These are phyloP conservation scores for Tuber indicum DNA, from an alignment of 495 filamentous ascomycete genomes.

Conservation along the genomic window DNA sequence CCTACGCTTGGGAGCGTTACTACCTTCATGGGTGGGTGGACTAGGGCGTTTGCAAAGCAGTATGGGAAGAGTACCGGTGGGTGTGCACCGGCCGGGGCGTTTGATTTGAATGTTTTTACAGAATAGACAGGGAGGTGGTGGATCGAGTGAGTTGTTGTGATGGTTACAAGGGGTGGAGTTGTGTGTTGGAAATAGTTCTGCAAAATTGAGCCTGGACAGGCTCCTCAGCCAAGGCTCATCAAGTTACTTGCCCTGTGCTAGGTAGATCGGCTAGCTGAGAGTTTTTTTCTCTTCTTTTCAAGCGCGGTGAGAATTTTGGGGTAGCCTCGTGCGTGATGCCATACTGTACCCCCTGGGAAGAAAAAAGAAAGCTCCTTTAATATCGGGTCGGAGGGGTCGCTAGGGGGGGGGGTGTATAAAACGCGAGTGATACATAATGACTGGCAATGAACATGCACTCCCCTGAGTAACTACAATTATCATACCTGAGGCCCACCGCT, in stretches of 20 bases:
- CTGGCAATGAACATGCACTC: background rate
- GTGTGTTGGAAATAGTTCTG: background rate
- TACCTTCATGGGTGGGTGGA: constrained; percentile 42
- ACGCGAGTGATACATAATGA: background rate
- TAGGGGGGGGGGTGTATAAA: background rate
- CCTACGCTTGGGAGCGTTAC: constrained; percentile 30
- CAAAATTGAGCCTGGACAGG: background rate
- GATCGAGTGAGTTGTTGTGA: background rate
- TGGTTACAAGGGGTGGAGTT: background rate
- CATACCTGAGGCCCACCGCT: background rate
- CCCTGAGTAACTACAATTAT: background rate
- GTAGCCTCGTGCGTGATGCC: background rate
- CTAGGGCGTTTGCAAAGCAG: constrained; percentile 39
- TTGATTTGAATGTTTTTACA: constrained; percentile 22
- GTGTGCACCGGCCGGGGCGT: constrained; percentile 10
- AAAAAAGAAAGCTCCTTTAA: background rate
- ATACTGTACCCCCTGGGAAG: background rate
- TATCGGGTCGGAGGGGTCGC: no score
- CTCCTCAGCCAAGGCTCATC: background rate
- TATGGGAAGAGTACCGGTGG: constrained; percentile 21
- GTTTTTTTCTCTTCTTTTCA: background rate
- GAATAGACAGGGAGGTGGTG: background rate
- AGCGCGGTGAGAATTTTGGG: background rate
- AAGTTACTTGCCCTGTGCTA: background rate
- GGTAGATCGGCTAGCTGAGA: background rate